These are phyloP conservation scores for Amylostereum areolatum DNA, from an alignment of 1,284 basidiomycete species.

Conservation along the genomic window DNA sequence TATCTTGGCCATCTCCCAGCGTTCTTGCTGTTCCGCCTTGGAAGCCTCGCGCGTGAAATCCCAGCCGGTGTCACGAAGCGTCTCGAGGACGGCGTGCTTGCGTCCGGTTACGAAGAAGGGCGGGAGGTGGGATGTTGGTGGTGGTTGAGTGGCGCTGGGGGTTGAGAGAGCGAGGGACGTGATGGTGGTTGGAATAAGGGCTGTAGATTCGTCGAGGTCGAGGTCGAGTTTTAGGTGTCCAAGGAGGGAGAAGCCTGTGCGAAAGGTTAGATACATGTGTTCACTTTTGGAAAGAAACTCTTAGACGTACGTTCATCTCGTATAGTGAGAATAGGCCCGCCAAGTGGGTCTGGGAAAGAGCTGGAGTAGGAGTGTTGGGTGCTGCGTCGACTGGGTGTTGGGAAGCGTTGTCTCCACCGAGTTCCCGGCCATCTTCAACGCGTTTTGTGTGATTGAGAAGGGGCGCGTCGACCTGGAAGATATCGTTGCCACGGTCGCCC, in stretches of 20 bases:
- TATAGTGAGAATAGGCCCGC: conserved; percentile 61
- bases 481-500: conserved; percentile 11
- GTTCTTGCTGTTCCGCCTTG: conserved; percentile 56
- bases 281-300: neutral
- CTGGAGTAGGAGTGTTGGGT: too few relatives aligned
- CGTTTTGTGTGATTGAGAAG: neutral
- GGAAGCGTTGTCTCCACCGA: conserved; percentile 14
- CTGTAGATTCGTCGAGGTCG: conserved; percentile 34
- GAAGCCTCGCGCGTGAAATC: conserved; percentile 45
- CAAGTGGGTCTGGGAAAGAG: conserved; percentile 1
- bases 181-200: conserved; percentile 9
- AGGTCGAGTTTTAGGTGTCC: conserved; percentile 58
- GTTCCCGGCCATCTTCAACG: too few relatives aligned
- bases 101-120: conserved; percentile 4
- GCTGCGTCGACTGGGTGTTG: conserved; percentile 11
- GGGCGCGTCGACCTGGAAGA: conserved; percentile 4
- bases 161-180: conserved; percentile 7
- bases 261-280: neutral
- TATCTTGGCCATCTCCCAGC: conserved; percentile 67
- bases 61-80: conserved; percentile 2
- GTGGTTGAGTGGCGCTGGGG: conserved; percentile 23
- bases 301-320: conserved; percentile 49
- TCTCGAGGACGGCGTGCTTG: neutral
- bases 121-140: conserved; percentile 12
- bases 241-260: conserved; percentile 61